A percentile compares a stretch with the other conserved stretches of the same genome.
These are phyloP conservation scores for Neonectria neomacrospora DNA, from an alignment of 2,329 filamentous ascomycete species.

Conservation along the genomic window DNA sequence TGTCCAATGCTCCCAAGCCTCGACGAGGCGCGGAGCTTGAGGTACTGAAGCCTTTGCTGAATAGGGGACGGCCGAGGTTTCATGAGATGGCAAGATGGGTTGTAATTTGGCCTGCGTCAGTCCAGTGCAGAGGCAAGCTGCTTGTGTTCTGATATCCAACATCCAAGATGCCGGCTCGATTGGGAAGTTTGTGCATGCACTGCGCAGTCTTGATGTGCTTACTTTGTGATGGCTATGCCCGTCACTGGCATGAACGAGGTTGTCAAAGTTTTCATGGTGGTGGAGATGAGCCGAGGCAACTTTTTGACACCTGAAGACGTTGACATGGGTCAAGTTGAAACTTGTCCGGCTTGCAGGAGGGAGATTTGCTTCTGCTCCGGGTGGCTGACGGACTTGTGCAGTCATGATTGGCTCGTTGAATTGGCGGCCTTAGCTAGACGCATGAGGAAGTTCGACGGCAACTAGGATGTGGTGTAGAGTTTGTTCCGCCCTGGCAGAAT, in stretches of 20 bases:
- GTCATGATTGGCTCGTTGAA: background rate
- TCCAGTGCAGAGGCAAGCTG: background rate
- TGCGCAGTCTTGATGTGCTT: background rate
- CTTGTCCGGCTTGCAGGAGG: background rate
- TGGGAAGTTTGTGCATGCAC: slow-evolving; percentile 8
- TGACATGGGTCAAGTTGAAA: background rate
- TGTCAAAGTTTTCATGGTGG: background rate
- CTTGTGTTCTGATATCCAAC: background rate
- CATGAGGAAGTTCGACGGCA: background rate
- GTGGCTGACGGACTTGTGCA: background rate
- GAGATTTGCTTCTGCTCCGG: background rate
- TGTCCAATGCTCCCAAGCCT: background rate
- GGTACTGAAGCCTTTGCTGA: background rate
- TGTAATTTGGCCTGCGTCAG: background rate
- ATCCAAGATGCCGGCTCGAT: background rate
- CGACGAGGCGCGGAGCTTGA: background rate
- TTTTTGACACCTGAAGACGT: background rate
- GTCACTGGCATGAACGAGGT: background rate
- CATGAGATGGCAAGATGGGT: background rate
- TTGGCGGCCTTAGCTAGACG: background rate
- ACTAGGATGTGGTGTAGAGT: background rate
- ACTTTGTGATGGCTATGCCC: background rate
- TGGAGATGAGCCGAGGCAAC: slow-evolving; percentile 4
- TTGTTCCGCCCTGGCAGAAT: background rate
- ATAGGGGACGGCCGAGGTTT: background rate